Evolutionary conservation across 176 grass and related monocot genomes (phyloP), one percentile per base, ranked within the genome.

Genomic region (Guadua angustifolia): DNA sequence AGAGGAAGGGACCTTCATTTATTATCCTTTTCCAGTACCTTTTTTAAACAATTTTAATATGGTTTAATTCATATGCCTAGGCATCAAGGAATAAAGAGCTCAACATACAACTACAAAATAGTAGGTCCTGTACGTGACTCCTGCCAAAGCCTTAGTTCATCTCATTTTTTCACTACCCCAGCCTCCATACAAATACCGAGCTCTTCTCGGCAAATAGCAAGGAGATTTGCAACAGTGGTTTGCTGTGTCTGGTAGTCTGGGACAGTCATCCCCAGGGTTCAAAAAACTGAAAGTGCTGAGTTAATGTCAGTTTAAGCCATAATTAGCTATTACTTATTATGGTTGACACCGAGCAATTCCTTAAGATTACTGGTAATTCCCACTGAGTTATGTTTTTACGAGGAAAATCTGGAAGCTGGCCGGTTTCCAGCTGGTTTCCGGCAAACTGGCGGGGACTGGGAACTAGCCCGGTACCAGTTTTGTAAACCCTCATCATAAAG

Each of bases 401-500:
- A 25, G n/a, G 43, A 42, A 71, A 71, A 46, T 71, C 2, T 47
- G n/a, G 42, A n/a, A 71, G 22, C 2, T 71, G n/a, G 1, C 22
- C 13, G 21, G 18, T 14, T 47, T 25, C 40, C 40, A 25, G 5
- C 10, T 69, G 10, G 21, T 70, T 44, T 69, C 24, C 3, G 2
- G 43, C 42, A 16, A 13, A 25, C 24, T 49, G 43, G 44, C 8
- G 5, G 42, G 40, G 43, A 14, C n/a, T 26, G 12, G n/a, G 43
- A 71, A 26, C 12, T 3, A 47, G n/a, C n/a, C 42, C 7, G 5
- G 5, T 40, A 9, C 22, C 1, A 1, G 3, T 65, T 66, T n/a
- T 65, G 44, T 66, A 40, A 70, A 85, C 51, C 21, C 52, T 49
- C 22, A 43, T 71, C 26, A 61, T 60, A 33, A 69, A 11, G 65